These are phyloP conservation scores for Trichoderma sp. DNA, from an alignment of 2,329 filamentous ascomycete genomes.

Conservation along the genomic window DNA sequence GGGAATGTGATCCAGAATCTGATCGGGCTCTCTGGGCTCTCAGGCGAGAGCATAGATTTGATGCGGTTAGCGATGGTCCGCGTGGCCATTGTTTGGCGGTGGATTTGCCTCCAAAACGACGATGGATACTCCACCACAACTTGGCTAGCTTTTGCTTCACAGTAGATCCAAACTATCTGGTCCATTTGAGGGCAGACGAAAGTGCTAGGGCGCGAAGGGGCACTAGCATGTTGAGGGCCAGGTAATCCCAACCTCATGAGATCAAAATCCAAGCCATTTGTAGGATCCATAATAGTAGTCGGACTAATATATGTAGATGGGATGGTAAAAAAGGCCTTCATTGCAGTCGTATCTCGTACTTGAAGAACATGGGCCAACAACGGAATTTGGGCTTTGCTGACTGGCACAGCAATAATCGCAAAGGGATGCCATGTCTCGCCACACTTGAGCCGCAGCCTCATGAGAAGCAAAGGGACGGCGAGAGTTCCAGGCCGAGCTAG, in stretches of 20 bases:
- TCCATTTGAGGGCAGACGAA: neutral
- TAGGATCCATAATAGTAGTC: neutral
- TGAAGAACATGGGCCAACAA: neutral
- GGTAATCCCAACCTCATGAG: neutral
- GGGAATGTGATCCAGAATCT: neutral
- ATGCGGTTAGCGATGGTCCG: neutral
- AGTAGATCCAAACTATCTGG: neutral
- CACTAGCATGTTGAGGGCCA: neutral
- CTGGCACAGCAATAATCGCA: neutral
- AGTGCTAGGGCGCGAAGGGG: neutral
- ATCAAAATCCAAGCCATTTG: neutral
- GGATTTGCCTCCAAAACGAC: neutral
- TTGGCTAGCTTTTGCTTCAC: neutral
- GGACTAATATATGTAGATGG: neutral
- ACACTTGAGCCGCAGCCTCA: neutral
- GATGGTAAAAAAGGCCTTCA: neutral
- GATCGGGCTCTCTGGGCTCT: neutral
- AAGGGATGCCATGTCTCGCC: neutral
- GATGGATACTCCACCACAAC: neutral
- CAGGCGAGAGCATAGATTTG: neutral
- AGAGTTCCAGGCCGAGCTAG: neutral
- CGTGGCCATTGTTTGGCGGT: neutral
- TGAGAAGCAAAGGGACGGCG: neutral
- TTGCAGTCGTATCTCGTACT: neutral
- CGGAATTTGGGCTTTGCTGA: neutral